Evolutionary conservation across 768 basidiomycete species (phyloP).

Genomic region (Hygrophorus pudorinus): DNA sequence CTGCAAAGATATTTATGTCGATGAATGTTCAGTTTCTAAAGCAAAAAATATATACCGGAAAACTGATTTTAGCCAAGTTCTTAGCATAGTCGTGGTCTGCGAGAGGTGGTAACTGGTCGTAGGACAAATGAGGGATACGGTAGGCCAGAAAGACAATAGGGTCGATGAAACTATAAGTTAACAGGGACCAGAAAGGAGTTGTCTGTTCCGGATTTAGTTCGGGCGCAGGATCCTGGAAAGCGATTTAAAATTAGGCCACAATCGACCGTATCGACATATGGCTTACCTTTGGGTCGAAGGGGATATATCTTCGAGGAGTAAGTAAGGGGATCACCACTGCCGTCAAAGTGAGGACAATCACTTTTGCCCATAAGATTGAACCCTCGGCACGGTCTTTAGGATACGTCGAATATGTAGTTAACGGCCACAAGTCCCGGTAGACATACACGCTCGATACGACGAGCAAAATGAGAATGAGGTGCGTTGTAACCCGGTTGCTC

Average conservation of each 20-base stretch:
- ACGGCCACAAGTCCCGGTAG: too few relatives aligned
- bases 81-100: conserved; percentile 46
- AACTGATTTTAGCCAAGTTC: conserved; percentile 17
- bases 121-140: conserved; percentile 35
- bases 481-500: too few relatives aligned
- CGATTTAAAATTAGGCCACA: not conserved
- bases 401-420: too few relatives aligned
- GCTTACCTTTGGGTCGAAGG: conserved; percentile 38
- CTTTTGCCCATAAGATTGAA: conserved; percentile 40
- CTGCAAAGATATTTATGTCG: not conserved
- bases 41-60: conserved; percentile 4
- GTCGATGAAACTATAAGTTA: conserved; percentile 47
- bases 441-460: too few relatives aligned
- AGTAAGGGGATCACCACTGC: conserved; percentile 42
- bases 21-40: too few relatives aligned
- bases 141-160: conserved; percentile 37
- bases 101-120: conserved; percentile 50
- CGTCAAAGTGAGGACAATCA: conserved; percentile 33
- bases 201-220: conserved; percentile 42
- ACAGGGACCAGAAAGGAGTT: conserved; percentile 32
- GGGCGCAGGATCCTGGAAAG: conserved; percentile 21
- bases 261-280: not conserved
- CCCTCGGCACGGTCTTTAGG: conserved; percentile 44
- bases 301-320: conserved; percentile 47
- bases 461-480: too few relatives aligned